Base-by-base conservation (phyloP, 306 rosid species). In the Fagus sylvatica region DNA sequence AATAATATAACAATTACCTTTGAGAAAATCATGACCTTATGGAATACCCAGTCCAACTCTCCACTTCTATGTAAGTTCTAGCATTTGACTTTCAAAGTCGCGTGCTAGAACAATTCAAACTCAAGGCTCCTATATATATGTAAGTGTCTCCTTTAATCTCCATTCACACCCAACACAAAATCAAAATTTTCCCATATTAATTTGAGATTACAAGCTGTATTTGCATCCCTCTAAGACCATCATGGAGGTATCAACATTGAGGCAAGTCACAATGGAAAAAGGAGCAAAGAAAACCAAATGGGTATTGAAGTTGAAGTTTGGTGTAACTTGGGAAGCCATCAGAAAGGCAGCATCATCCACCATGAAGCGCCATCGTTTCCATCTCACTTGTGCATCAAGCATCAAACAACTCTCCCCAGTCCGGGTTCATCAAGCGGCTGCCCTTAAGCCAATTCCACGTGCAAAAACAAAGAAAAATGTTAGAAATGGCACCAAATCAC, bases 401-500 rank as follows among this genome's bases (percentile, higher is more conserved):
- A 2, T 2, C 12, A 57, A 60, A 33, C 82, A 64, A 30, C 68
- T 76, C 65, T 54, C 68, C 46, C 8, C 69, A 48, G 73, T 73
- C 53, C 79, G 54, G 7, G 71, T 84, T 22, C 78, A 69, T 42
- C 88, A 79, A 10, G 70, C 79, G 54, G 76, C 40, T 55, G 66
- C 37, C 53, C 54, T 76, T 61, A 83, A 80, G 30, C 83, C 9
- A 54, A 54, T 66, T 72, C 76, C 43, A 34, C 55, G 60, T 55
- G 57, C 86, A 12, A 80, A 80, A 71, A 22, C 34, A 77, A 69
- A 76, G 61, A 85, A 43, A 60, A n/a, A n/a, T n/a, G n/a, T n/a
- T n/a, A n/a, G n/a, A 9, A 81, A 81, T n/a, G 73, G 81, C 17
- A 85, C 85, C 1, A 89, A 88, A 60, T 86, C 94, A 15, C 79